Evolutionary conservation across 768 basidiomycete species (phyloP).

Genomic region (Steccherinum ochraceum): DNA sequence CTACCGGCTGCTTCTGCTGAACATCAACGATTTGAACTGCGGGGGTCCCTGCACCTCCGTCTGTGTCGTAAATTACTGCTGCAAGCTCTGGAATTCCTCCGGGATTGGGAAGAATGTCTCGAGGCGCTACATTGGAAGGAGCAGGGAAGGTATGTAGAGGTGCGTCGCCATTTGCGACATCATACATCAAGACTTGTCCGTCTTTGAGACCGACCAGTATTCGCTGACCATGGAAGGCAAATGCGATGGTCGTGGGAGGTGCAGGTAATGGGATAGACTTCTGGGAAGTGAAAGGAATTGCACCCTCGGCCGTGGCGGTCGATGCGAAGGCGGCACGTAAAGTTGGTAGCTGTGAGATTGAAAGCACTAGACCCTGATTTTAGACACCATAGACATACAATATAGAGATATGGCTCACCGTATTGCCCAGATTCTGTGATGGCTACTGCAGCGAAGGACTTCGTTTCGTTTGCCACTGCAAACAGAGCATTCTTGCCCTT

Average conservation of each 20-base stretch:
- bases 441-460: slow-evolving; percentile 66
- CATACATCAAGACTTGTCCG: slow-evolving; percentile 57
- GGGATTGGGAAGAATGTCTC: slow-evolving; percentile 62
- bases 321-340: slow-evolving; percentile 47
- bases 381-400: neutral
- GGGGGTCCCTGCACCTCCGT: slow-evolving; percentile 23
- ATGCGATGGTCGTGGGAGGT: slow-evolving; percentile 47
- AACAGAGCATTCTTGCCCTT: slow-evolving; percentile 46
- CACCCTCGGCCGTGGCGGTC: slow-evolving; percentile 28
- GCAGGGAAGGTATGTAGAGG: slow-evolving; percentile 45
- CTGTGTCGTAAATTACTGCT: slow-evolving; percentile 46
- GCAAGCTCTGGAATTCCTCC: slow-evolving; percentile 52
- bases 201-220: slow-evolving; percentile 53
- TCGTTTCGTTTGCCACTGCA: slow-evolving; percentile 50
- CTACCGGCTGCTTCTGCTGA: slow-evolving; percentile 35
- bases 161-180: slow-evolving; percentile 38
- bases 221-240: slow-evolving; percentile 54
- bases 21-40: slow-evolving; percentile 58
- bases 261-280: slow-evolving; percentile 40
- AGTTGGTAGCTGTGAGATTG: slow-evolving; percentile 54
- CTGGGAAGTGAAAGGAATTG: slow-evolving; percentile 42
- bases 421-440: slow-evolving; percentile 26
- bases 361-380: slow-evolving; percentile 41
- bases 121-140: slow-evolving; percentile 35
- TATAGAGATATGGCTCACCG: slow-evolving; percentile 27